These are phyloP conservation scores for Alnus rubra DNA, from an alignment of 306 rosid species.

Conservation along the genomic window DNA sequence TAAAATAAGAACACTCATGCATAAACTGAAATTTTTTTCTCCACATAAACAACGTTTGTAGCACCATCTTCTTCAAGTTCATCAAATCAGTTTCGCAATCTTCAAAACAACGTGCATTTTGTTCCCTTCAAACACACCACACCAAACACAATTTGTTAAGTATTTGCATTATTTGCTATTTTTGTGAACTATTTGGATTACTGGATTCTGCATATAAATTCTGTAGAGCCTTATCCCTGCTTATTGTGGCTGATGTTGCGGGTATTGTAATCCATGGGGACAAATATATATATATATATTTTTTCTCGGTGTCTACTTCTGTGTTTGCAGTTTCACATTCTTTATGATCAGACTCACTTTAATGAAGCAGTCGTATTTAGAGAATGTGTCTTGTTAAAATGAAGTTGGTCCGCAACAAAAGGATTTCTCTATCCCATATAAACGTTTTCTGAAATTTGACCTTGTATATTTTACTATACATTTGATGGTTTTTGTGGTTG, in stretches of 20 bases:
- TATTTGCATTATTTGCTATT: not conserved
- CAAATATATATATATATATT: not conserved
- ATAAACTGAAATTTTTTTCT: no score
- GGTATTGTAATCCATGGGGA: not conserved
- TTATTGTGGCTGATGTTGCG: not conserved
- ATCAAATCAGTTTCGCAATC: no score
- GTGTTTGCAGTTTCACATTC: not conserved
- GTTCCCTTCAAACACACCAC: no score
- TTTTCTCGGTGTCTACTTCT: not conserved
- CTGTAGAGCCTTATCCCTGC: not conserved
- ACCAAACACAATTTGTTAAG: no score
- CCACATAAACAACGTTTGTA: no score
- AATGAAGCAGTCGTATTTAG: not conserved
- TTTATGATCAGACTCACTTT: not conserved
- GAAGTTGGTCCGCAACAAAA: conserved; percentile 13
- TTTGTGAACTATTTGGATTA: not conserved
- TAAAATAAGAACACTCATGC: no score
- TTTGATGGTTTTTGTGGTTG: no score
- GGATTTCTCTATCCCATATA: not conserved
- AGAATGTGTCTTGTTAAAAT: conserved; percentile 12
- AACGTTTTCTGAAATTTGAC: not conserved
- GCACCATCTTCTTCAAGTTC: no score
- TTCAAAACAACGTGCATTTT: no score
- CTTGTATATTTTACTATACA: no score
- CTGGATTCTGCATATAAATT: not conserved